These are phyloP conservation scores for Peziza echinospora DNA, from an alignment of 495 filamentous ascomycete genomes.

Conservation along the genomic window DNA sequence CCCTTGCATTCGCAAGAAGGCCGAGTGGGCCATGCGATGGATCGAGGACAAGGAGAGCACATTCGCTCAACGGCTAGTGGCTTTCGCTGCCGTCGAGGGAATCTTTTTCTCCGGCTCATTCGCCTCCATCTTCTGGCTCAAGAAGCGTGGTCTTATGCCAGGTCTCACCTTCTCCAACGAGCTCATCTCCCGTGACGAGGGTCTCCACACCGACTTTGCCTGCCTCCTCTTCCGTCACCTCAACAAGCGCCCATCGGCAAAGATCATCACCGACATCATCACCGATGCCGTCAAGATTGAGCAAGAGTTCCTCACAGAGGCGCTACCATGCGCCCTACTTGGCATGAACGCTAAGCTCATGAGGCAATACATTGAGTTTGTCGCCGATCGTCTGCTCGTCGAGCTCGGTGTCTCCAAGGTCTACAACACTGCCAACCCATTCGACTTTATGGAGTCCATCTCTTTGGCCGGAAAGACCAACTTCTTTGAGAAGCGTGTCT, in stretches of 20 bases:
- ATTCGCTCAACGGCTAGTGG: constrained; percentile 86
- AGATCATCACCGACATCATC: constrained; percentile 70
- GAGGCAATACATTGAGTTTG: constrained; percentile 99
- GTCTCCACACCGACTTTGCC: constrained; percentile 97
- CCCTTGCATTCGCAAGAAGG: constrained; percentile 91
- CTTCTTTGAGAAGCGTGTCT: constrained; percentile 99
- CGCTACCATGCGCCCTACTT: constrained; percentile 72
- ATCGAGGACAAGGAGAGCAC: constrained; percentile 80
- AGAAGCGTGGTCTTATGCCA: constrained; percentile 98
- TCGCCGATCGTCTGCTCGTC: constrained; percentile 82
- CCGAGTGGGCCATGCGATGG: constrained; percentile 91
- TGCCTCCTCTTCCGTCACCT: constrained; percentile 91
- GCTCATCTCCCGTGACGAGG: constrained; percentile 97
- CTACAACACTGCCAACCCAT: constrained; percentile 83
- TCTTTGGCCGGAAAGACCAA: constrained; percentile 98
- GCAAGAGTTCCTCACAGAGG: constrained; percentile 94
- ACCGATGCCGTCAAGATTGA: constrained; percentile 84
- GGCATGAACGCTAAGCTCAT: constrained; percentile 96
- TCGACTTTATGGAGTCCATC: constrained; percentile 99
- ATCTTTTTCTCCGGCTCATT: constrained; percentile 99
- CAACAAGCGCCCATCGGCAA: constrained; percentile 64
- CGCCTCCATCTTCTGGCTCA: constrained; percentile 98
- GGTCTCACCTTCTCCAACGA: constrained; percentile 98
- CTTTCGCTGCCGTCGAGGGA: constrained; percentile 94
- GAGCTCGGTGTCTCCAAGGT: constrained; percentile 83